Base-by-base conservation (phyloP, 2,329 filamentous ascomycete species). In the Hypoxylon sp. region DNA sequence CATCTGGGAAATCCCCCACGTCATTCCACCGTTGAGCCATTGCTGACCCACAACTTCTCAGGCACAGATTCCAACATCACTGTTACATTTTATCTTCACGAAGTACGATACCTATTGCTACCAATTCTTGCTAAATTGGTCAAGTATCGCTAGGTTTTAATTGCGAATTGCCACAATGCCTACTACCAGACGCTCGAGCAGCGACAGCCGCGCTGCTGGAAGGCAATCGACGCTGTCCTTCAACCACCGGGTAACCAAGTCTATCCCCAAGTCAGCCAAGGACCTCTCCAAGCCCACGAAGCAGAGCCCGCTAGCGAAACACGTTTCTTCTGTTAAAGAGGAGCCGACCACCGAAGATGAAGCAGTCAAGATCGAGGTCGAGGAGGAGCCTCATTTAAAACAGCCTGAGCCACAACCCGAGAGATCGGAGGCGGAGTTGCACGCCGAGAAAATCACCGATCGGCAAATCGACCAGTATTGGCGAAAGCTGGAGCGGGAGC, bases 391-490 rank as follows among this genome's bases (percentile, higher is more conserved):
- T 14, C 72, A 72, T 22, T 65, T 75, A 19, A 75, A 55, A 29
- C 50, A 58, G 19, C 50, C 44, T 24, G 61, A 63, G 24, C 51
- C 42, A 5, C 50, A 78, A 57, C 68, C 68, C 0, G 35, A 83
- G 72, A 87, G 85, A 76, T 83, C 83, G 5, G 85, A 84, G 65
- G 81, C 79, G 5, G 86, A 92, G 73, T 73, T 84, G 24, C 81
- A 81, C 66, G 94, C 94, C 0, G 84, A 88, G 70, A 86, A 88
- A 72, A 81, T 97, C 46, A 87, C 87, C 6, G 86, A 92, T 63
- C 82, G 86, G 52, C 89, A 93, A 74, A 90, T 98, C 70, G 87
- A 87, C 73, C 85, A 84, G 76, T 98, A 97, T 79, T 98, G 94
- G 94, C 84, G 83, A 71, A 80, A 80, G 10, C 88, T 95, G 72